Evolutionary conservation across 495 filamentous ascomycete genomes (phyloP).

Genomic region (Recurvomyces mirabilis): DNA sequence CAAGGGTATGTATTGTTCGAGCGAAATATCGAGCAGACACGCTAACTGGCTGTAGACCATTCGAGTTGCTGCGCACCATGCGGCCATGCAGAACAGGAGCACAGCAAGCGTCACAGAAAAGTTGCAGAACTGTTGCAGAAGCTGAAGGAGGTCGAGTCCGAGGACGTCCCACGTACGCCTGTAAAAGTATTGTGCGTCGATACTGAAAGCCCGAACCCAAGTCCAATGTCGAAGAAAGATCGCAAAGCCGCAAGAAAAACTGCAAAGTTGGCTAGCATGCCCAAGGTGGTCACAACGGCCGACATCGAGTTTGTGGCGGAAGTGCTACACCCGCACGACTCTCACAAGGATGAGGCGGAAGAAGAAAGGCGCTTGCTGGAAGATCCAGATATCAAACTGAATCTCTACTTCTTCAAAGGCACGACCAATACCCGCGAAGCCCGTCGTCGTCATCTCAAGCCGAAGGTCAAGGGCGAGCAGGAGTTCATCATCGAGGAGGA

Average conservation of each 20-base stretch:
- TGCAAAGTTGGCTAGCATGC: slow-evolving; percentile 4
- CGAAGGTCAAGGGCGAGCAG: background rate
- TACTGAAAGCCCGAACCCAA: background rate
- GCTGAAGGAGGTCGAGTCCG: background rate
- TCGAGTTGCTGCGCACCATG: slow-evolving; percentile 22
- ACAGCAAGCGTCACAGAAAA: slow-evolving; percentile 20
- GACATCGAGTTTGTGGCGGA: slow-evolving; percentile 15
- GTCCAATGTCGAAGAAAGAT: slow-evolving; percentile 15
- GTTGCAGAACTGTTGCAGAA: slow-evolving; percentile 17
- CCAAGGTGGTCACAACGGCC: slow-evolving; percentile 11
- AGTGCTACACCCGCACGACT: slow-evolving; percentile 11
- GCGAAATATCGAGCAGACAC: background rate
- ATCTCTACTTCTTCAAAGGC: slow-evolving; percentile 13
- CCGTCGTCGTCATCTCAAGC: slow-evolving; percentile 2
- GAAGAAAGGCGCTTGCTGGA: slow-evolving; percentile 1
- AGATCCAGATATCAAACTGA: slow-evolving; percentile 15
- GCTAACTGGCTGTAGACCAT: too few species aligned
- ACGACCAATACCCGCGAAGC: slow-evolving; percentile 8
- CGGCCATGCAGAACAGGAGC: slow-evolving; percentile 12
- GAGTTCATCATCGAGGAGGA: background rate
- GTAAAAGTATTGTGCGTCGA: background rate
- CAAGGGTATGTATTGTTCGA: slow-evolving; percentile 1
- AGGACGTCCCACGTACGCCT: background rate
- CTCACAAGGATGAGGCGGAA: background rate
- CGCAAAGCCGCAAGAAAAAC: slow-evolving; percentile 9